Conservation (phyloP, 1,284 basidiomycete species). For the Cystobasidiaceae sp. region DNA sequence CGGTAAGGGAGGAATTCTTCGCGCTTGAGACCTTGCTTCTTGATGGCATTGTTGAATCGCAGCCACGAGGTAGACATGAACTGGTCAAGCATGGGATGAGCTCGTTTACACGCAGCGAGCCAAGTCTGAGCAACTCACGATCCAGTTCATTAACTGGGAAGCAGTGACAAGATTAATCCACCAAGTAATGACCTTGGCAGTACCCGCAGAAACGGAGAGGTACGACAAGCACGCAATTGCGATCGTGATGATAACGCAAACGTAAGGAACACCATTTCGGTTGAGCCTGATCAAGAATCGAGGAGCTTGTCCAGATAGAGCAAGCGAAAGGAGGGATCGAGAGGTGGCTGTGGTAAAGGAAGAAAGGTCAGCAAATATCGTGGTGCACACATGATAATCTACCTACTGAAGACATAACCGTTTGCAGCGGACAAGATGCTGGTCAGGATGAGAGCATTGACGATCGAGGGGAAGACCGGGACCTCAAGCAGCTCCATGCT, state of each 20-base stretch:
- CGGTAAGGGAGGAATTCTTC: constrained; percentile 18
- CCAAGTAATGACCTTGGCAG: constrained; percentile 31
- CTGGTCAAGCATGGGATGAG: not conserved
- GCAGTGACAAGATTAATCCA: constrained; percentile 33
- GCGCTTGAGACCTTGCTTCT: constrained; percentile 33
- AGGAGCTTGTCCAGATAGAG: constrained; percentile 38
- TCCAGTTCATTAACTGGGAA: constrained; percentile 33
- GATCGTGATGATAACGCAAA: constrained; percentile 31
- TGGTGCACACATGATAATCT: not conserved
- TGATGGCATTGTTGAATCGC: constrained; percentile 33
- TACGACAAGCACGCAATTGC: constrained; percentile 35
- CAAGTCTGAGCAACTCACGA: constrained; percentile 4
- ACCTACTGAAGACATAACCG: constrained; percentile 36
- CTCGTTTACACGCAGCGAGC: not conserved
- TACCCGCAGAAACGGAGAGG: constrained; percentile 34
- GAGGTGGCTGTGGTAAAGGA: constrained; percentile 12
- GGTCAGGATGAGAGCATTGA: constrained; percentile 36
- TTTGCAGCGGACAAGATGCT: constrained; percentile 35
- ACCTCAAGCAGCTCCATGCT: constrained; percentile 32
- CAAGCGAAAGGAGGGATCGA: constrained; percentile 36
- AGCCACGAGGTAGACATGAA: constrained; percentile 30
- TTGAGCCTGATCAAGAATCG: constrained; percentile 37
- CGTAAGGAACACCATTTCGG: constrained; percentile 40
- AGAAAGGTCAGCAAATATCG: not conserved
- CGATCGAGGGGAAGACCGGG: constrained; percentile 34